These are phyloP conservation scores for Sphagnum tenellum DNA, from an alignment of 225 moss, liverwort and hornwort species.

Conservation along the genomic window DNA sequence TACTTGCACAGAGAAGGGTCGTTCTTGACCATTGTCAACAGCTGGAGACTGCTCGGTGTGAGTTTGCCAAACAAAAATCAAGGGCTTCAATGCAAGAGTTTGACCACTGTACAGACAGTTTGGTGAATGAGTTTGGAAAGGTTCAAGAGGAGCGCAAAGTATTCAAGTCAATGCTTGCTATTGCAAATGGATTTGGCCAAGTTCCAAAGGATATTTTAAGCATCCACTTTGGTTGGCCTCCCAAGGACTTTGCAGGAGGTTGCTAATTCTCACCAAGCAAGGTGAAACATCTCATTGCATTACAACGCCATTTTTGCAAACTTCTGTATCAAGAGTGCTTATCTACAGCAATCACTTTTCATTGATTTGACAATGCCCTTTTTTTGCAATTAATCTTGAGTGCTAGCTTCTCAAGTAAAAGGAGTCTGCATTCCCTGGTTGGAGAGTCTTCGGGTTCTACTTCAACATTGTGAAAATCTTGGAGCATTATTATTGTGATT, in stretches of 20 bases:
- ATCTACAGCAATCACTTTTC: no score
- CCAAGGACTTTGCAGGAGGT: slow-evolving; percentile 3
- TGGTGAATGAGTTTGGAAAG: slow-evolving; percentile 20
- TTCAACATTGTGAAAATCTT: no score
- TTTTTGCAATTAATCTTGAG: no score
- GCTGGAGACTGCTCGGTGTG: slow-evolving; percentile 14
- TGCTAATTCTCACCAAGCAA: no score
- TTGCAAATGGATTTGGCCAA: slow-evolving; percentile 42
- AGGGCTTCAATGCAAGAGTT: slow-evolving; percentile 8
- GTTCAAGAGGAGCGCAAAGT: slow-evolving; percentile 25
- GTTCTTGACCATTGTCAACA: slow-evolving; percentile 29
- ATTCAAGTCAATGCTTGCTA: slow-evolving; percentile 41
- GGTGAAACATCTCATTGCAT: no score
- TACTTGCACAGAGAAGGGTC: slow-evolving; percentile 28
- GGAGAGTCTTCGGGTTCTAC: no score
- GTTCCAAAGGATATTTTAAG: slow-evolving; percentile 32
- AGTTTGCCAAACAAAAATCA: slow-evolving; percentile 14
- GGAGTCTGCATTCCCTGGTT: no score
- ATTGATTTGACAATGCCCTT: no score
- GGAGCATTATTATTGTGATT: no score
- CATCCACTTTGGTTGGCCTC: slow-evolving; percentile 31
- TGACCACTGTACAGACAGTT: slow-evolving; percentile 17
- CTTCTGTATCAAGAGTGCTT: no score
- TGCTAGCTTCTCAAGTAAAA: no score
- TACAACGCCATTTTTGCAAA: no score